Base-by-base conservation (phyloP, 768 basidiomycete genomes). In the Suillus lakei region DNA sequence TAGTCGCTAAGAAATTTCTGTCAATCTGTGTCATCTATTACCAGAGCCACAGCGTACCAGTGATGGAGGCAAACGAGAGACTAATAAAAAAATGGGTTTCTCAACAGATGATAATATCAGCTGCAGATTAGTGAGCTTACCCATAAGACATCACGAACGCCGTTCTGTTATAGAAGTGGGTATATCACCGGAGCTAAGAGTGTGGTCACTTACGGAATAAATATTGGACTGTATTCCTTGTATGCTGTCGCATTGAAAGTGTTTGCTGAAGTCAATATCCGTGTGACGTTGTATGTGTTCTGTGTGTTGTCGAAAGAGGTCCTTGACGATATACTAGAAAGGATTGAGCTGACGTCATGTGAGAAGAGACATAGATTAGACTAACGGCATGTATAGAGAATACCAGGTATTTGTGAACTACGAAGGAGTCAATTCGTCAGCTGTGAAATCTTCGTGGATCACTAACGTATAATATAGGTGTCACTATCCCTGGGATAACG, bases 51-150 rank as follows among this genome's bases (percentile, higher is more conserved):
- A 5, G 30, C 32, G 56, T 81, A 74, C 92, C 89, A 74, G 93
- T 92, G 71, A 94, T 89, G 30, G 88, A 86, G 2, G 92, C 92
- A 73, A 95, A 95, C 18, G 90, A 91, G 18, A 95, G 81, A 23
- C 91, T 93, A 23, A 73, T 89, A 90, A 3, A 51, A 85, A 80
- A 86, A 36, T n/a, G n/a, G 85, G 79, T 46, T 61, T 34, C 34
- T 30, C 23, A 4, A 18, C 21, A 21, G 21, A 41, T 26, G 5
- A 28, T 12, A 26, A 41, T 21, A 41, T 16, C 5, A 21, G 21
- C 21, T 12, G 26, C 26, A 21, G 36, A 41, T 30, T 39, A 13
- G 58, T 28, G 39, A n/a, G 60, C 72, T 21, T 68, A 71, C 75
- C 73, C 70, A 60, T 86, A 76, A 30, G 77, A 69, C 3, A 75